Conservation (phyloP, 306 rosid species). For the Crataegus laevigata region DNA sequence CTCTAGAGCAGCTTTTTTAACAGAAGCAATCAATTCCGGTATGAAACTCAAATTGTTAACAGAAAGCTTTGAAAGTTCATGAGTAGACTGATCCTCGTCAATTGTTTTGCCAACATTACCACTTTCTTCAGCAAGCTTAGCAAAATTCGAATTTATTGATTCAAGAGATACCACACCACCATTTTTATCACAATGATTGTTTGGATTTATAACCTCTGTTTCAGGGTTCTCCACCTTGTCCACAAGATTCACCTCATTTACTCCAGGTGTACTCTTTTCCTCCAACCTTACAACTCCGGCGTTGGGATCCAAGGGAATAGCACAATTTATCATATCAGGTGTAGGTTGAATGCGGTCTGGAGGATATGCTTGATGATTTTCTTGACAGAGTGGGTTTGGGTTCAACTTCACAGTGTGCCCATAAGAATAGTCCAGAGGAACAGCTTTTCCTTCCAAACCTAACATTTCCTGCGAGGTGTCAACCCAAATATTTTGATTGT, state of each 20-base stretch:
- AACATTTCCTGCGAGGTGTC: slow-evolving; percentile 61
- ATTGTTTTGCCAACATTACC: slow-evolving; percentile 27
- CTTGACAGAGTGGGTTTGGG: slow-evolving; percentile 31
- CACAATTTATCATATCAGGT: slow-evolving; percentile 23
- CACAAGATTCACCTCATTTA: slow-evolving; percentile 26
- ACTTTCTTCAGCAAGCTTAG: slow-evolving; percentile 29
- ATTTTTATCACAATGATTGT: slow-evolving; percentile 24
- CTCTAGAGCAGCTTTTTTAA: slow-evolving; percentile 67
- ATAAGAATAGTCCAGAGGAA: slow-evolving; percentile 45
- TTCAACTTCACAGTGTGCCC: slow-evolving; percentile 43
- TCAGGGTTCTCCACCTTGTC: slow-evolving; percentile 30
- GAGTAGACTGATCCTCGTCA: slow-evolving; percentile 33
- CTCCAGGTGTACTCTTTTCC: slow-evolving; percentile 25
- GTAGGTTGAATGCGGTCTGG: slow-evolving; percentile 31
- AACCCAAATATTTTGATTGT: slow-evolving; percentile 52
- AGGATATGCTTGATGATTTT: slow-evolving; percentile 34
- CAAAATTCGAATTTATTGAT: slow-evolving; percentile 18
- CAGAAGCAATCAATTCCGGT: slow-evolving; percentile 85
- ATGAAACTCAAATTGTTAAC: slow-evolving; percentile 51
- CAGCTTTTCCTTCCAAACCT: slow-evolving; percentile 48
- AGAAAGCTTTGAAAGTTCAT: slow-evolving; percentile 36
- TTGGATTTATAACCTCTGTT: slow-evolving; percentile 22
- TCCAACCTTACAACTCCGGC: slow-evolving; percentile 32
- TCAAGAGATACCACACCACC: slow-evolving; percentile 25
- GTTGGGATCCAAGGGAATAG: slow-evolving; percentile 23